phyloP scores from a whole-genome alignment of 1,139 yeast genomes.

The Candida frijolesensis region DNA sequence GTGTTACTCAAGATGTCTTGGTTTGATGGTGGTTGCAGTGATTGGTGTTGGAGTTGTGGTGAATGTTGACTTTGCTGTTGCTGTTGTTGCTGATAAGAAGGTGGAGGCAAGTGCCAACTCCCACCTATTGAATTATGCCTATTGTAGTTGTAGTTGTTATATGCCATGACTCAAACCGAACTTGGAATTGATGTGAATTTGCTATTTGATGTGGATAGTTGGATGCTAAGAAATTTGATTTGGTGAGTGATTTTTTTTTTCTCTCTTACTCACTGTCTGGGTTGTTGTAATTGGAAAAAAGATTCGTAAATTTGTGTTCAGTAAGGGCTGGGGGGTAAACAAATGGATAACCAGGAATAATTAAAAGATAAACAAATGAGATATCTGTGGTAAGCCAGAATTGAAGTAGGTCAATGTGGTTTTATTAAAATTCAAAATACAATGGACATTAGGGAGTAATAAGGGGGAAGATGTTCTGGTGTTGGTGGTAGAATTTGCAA shows the following conservation, averaged over 20 bases:
- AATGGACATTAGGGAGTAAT: neutral
- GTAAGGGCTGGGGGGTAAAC: neutral
- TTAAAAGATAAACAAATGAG: neutral
- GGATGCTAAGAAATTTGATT: neutral
- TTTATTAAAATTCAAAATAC: neutral
- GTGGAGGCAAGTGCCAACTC: conserved; percentile 42
- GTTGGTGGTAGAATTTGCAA: neutral
- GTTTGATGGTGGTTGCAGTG: conserved; percentile 16
- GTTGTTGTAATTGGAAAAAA: neutral
- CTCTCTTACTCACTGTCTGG: neutral
- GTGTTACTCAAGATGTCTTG: conserved; percentile 4
- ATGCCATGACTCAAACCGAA: conserved; percentile 9
- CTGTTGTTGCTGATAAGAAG: conserved; percentile 18
- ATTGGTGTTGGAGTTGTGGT: conserved; percentile 17
- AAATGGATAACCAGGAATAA: neutral
- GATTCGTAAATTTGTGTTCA: neutral
- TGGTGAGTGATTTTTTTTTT: conserved; percentile 4
- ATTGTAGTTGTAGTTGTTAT: conserved; percentile 27
- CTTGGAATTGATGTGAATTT: neutral
- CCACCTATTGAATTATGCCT: conserved; percentile 49
- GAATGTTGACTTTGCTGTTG: conserved; percentile 14
- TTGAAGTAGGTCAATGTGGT: neutral
- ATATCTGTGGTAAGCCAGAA: neutral
- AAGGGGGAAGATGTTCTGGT: neutral
- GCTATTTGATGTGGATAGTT: neutral